Evolutionary conservation across 768 basidiomycete genomes (phyloP).

Genomic region (Fomitopsis serialis): DNA sequence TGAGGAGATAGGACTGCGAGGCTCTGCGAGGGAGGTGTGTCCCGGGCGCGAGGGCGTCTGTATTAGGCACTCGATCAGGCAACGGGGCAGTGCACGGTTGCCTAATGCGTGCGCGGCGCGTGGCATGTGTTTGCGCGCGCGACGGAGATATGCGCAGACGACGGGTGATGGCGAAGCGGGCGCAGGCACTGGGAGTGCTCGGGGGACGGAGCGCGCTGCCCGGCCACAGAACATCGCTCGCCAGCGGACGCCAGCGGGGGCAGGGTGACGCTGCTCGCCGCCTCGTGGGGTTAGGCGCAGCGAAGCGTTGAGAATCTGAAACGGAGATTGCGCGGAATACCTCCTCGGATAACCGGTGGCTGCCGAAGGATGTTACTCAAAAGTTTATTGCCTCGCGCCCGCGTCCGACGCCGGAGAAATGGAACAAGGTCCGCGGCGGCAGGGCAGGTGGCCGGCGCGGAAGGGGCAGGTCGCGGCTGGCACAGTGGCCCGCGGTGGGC

Average conservation of each 20-base stretch:
- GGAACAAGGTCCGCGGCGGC: slow-evolving; percentile 1
- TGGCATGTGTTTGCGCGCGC: neutral
- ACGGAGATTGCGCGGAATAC: slow-evolving; percentile 10
- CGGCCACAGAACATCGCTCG: neutral
- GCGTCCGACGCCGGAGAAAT: neutral
- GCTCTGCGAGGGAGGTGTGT: neutral
- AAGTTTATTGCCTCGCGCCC: slow-evolving; percentile 16
- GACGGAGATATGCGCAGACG: slow-evolving; percentile 7
- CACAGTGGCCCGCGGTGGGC: neutral
- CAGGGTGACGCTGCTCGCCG: too few relatives aligned
- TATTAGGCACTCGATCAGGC: neutral
- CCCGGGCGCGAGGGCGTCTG: neutral
- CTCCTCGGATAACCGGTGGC: slow-evolving; percentile 7
- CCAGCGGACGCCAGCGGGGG: neutral
- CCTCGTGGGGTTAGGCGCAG: neutral
- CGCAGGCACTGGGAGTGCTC: neutral
- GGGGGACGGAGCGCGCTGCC: neutral
- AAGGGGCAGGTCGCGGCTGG: neutral
- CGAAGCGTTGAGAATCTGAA: slow-evolving; percentile 1
- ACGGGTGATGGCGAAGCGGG: neutral
- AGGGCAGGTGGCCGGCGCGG: neutral
- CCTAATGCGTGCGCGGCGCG: neutral
- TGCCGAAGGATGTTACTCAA: slow-evolving; percentile 12
- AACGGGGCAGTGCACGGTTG: neutral
- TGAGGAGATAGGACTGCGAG: neutral